A percentile compares a stretch with the other conserved stretches of the same genome.
These are phyloP conservation scores for Basidiobolus heterosporus DNA, from an alignment of 371 early-diverging fungal genomes.

Conservation along the genomic window DNA sequence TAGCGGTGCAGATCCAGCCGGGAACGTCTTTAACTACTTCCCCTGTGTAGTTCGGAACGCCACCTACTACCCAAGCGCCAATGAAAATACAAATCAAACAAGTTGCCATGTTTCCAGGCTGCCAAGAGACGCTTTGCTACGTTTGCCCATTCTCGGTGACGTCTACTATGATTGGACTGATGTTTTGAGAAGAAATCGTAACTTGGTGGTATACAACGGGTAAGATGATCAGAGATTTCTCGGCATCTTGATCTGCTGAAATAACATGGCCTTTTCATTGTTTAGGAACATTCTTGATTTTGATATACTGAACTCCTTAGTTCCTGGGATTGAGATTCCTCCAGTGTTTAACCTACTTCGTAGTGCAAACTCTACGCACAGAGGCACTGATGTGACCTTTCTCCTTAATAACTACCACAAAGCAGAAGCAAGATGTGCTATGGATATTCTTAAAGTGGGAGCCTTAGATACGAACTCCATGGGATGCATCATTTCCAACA, in stretches of 20 bases:
- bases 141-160: slow-evolving; percentile 24
- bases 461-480: slow-evolving; percentile 52
- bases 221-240: slow-evolving; percentile 12
- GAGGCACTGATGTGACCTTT: too few species aligned
- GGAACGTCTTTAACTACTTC: slow-evolving; percentile 43
- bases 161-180: slow-evolving; percentile 61
- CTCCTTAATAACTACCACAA: too few species aligned
- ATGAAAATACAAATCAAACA: slow-evolving; percentile 24
- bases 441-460: slow-evolving; percentile 55
- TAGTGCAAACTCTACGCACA: too few species aligned
- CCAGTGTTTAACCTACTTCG: too few species aligned
- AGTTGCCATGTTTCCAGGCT: slow-evolving; percentile 43
- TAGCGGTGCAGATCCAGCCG: slow-evolving; percentile 8
- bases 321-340: too few species aligned
- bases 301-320: too few species aligned
- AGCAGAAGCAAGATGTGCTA: slow-evolving; percentile 33
- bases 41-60: slow-evolving; percentile 39
- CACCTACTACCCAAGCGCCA: slow-evolving; percentile 21
- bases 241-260: too few species aligned
- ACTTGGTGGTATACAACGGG: slow-evolving; percentile 59
- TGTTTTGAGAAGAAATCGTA: slow-evolving; percentile 20
- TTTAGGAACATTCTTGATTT: too few species aligned
- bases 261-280: too few species aligned
- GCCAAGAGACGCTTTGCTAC: slow-evolving; percentile 15
- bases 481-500: slow-evolving; percentile 64